Evolutionary conservation across 768 basidiomycete species (phyloP).

Genomic region (Boletus vermiculosoides): DNA sequence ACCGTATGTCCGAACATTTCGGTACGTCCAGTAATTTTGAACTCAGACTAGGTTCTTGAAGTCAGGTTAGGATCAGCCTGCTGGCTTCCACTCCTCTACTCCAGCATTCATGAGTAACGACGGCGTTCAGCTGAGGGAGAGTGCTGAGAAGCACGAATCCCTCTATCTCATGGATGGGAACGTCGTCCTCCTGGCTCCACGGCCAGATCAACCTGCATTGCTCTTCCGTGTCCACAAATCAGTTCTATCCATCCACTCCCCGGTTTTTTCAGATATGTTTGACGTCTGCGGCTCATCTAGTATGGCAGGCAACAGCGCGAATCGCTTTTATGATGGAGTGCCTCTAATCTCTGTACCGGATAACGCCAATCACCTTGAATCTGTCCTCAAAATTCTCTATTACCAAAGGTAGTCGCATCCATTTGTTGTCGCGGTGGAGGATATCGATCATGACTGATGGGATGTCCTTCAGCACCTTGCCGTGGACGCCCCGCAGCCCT

Average conservation of each 20-base stretch:
- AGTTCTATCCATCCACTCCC: conserved; percentile 12
- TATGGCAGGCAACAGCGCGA: background rate
- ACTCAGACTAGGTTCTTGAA: no score
- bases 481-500: conserved; percentile 6
- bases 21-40: no score
- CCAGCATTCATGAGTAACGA: conserved; percentile 41
- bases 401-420: conserved; percentile 7
- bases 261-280: conserved; percentile 7
- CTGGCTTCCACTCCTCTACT: no score
- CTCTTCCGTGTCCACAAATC: conserved; percentile 19
- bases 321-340: background rate
- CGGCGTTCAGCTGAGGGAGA: background rate
- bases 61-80: no score
- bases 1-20: no score
- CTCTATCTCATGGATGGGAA: conserved; percentile 14
- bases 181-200: background rate
- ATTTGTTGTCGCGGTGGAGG: background rate
- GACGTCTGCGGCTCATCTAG: background rate
- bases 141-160: background rate
- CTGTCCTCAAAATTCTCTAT: conserved; percentile 9
- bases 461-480: background rate
- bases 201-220: background rate
- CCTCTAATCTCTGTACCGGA: conserved; percentile 10
- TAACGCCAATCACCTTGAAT: conserved; percentile 8
- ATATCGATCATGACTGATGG: background rate